Base-by-base conservation (phyloP, 2,329 filamentous ascomycete species). In the Shiraia bambusicola region DNA sequence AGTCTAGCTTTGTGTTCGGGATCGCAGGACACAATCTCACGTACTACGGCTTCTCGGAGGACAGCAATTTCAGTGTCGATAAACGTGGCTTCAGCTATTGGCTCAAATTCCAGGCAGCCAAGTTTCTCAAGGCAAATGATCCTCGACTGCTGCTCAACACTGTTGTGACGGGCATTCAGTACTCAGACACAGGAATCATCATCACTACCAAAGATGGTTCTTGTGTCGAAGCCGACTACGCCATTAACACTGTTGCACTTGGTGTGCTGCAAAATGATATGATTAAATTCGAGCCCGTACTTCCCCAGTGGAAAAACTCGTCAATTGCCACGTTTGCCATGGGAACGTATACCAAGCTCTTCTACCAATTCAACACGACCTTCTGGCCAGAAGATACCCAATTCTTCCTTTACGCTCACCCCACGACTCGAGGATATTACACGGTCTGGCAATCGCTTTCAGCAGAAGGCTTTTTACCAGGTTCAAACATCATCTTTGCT, bases 261-360 rank as follows among this genome's bases (percentile, higher is more conserved):
- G 84, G 84, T 1, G 83, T 87, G 0, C 69, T 87, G 1, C 84
- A 87, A 57, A 78, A 81, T 47, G 73, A 81, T 2, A 74, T 70
- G 0, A 75, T 87, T 1, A 61, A 65, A 0, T 88, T 87, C 58
- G 58, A 71, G 9, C 84, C 84, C 0, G 51, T 67, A 4, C 69
- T 87, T 0, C 84, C 84, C 0, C 63, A 63, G 2, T 87, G 83
- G 84, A 87, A 88, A 63, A 70, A 76, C 11, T 74, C 74, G 2
- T 79, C 81, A 0, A 84, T 87, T 37, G 75, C 79, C 3, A 80
- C 77, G 27, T 86, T 86, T 60, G 71, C 74, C 47, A 86, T 87
- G 79, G 84, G 80, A 6, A 86, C 82, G 0, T 88, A 87, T 66
- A 87, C 83, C 37, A 88, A 88, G 60, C 79, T 87, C 47, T 87